Conservation (phyloP, 495 filamentous ascomycete genomes). For the Lichenothelia convexa region DNA sequence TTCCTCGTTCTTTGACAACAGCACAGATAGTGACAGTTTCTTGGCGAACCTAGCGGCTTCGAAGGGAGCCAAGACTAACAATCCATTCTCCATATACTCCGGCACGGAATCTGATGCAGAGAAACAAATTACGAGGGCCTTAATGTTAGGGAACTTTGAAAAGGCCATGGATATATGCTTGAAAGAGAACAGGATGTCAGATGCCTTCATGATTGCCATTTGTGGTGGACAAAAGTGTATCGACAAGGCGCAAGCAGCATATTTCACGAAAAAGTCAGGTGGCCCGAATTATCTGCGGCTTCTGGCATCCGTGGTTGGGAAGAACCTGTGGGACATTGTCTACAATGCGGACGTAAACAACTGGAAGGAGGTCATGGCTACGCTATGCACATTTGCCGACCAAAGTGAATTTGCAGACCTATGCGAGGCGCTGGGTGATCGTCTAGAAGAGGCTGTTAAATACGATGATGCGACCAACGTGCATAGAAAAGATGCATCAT, state of each 20-base stretch:
- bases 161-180: constrained; percentile 76
- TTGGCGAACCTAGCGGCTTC: constrained; percentile 55
- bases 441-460: constrained; percentile 53
- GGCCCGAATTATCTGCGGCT: constrained; percentile 85
- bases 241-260: constrained; percentile 81
- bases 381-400: constrained; percentile 85
- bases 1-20: constrained; percentile 62
- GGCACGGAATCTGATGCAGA: constrained; percentile 68
- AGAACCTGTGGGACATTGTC: constrained; percentile 96
- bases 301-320: constrained; percentile 78
- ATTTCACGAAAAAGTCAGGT: constrained; percentile 63
- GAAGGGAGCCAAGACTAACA: constrained; percentile 64
- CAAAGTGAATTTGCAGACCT: constrained; percentile 83
- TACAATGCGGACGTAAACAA: constrained; percentile 82
- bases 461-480: constrained; percentile 28
- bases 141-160: constrained; percentile 82
- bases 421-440: constrained; percentile 89
- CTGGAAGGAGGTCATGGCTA: constrained; percentile 95
- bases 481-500: constrained; percentile 66
- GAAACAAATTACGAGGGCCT: constrained; percentile 64
- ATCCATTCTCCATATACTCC: constrained; percentile 71
- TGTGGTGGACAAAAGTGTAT: constrained; percentile 88
- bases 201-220: constrained; percentile 96
- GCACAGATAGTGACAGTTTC: constrained; percentile 62
- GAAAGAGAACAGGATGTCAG: constrained; percentile 72